Evolutionary conservation across 1,284 basidiomycete species (phyloP).

Genomic region (Microbotryum violaceum): DNA sequence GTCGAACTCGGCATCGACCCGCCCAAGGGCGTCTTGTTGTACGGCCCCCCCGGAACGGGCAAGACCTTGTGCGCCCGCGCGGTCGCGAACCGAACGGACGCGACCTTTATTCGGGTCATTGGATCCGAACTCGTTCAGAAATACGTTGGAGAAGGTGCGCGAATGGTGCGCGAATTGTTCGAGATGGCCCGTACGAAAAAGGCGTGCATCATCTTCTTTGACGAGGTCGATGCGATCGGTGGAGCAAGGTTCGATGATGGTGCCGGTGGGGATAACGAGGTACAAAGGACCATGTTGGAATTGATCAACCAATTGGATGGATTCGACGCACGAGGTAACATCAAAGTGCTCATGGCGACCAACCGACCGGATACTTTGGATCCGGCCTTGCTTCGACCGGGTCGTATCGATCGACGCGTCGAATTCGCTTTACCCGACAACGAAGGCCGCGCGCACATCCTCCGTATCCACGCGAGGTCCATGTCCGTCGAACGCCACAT

Average conservation of each 20-base stretch:
- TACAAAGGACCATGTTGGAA: conserved; percentile 99
- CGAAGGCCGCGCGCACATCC: conserved; percentile 92
- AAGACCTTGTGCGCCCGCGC: conserved; percentile 98
- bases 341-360: conserved; percentile 99
- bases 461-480: conserved; percentile 93
- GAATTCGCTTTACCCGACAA: conserved; percentile 94
- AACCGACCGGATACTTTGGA: conserved; percentile 98
- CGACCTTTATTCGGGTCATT: conserved; percentile 98
- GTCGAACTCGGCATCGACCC: conserved; percentile 98
- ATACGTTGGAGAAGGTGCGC: conserved; percentile 96
- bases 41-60: conserved; percentile 91
- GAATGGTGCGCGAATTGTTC: conserved; percentile 98
- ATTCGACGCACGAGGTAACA: conserved; percentile 96
- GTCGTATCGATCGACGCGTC: conserved; percentile 88
- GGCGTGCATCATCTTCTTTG: conserved; percentile 99
- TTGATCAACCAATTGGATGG: conserved; percentile 98
- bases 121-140: conserved; percentile 99
- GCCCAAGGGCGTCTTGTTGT: conserved; percentile 94
- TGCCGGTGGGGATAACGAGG: conserved; percentile 97
- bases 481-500: conserved; percentile 98
- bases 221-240: conserved; percentile 95
- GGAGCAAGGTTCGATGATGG: conserved; percentile 99
- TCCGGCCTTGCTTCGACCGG: conserved; percentile 90
- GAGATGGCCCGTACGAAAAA: conserved; percentile 99
- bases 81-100: conserved; percentile 97